These are phyloP conservation scores for Arabis hirsuta DNA, from an alignment of 345 rosid genomes.

Conservation along the genomic window DNA sequence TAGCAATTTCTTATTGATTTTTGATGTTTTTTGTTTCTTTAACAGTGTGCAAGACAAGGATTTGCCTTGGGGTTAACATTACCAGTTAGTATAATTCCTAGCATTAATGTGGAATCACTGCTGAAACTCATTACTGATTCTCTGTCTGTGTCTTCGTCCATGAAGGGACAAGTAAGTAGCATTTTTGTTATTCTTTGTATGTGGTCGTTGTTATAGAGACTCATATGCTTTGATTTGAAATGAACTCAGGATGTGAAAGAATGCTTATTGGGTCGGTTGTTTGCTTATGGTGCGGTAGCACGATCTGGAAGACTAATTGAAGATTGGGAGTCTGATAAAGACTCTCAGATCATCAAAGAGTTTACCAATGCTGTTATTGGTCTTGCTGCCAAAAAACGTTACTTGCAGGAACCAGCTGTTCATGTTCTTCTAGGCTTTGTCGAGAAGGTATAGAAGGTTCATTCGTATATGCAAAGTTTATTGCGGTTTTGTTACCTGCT, in stretches of 20 bases:
- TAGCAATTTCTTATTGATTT: neutral
- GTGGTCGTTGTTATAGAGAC: conserved; percentile 4
- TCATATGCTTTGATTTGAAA: conserved; percentile 28
- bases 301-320: conserved; percentile 71
- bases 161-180: conserved; percentile 89
- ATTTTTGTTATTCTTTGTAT: neutral
- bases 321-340: conserved; percentile 65
- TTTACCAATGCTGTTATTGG: conserved; percentile 62
- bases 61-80: conserved; percentile 88
- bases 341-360: conserved; percentile 61
- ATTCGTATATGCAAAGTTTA: conserved; percentile 4
- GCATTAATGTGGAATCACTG: conserved; percentile 68
- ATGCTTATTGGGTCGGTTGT: conserved; percentile 87
- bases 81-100: conserved; percentile 54
- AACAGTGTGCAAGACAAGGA: conserved; percentile 95
- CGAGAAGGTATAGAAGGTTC: conserved; percentile 61
- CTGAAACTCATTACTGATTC: conserved; percentile 71
- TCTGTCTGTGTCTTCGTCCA: conserved; percentile 82
- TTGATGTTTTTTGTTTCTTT: neutral
- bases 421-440: conserved; percentile 69
- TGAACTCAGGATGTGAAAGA: conserved; percentile 77
- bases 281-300: conserved; percentile 87
- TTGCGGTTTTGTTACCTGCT: neutral
- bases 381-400: conserved; percentile 77
- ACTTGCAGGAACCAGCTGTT: conserved; percentile 93